Evolutionary conservation across 192 early-diverging fungal genomes (phyloP), one percentile per base, ranked within the genome.

Genomic region (Lunasporangiospora selenospora): DNA sequence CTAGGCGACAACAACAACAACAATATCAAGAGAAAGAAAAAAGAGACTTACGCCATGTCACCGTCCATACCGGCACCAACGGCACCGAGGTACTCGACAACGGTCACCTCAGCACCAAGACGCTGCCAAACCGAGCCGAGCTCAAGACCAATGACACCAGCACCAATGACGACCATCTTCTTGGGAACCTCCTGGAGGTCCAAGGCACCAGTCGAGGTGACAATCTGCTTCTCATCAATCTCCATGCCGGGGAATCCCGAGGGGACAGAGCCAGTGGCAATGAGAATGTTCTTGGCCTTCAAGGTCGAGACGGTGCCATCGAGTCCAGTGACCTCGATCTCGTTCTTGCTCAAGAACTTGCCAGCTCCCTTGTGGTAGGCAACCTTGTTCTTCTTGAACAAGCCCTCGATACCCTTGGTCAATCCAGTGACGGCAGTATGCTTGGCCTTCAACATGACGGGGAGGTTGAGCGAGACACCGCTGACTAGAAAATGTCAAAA

Each of bases 371-470:
- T 96, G 73, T 92, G 69, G 85, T 97, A 99, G 65, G 92, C 93
- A 46, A 96, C 96, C 80, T 92, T 91, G 85, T 99, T 95, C 86
- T 97, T 99, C 84, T 97, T 98, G 82, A 99, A 94, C 75, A 99
- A 83, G 50, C 84, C 80, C 79, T 96, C 97, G 44, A 98, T 89
- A 55, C 97, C 97, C 57, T 88, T 86, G 56, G 96, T 98, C 65
- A 99, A 85, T 6, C 87, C 85, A 44, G 80, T 84, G 52, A 99
- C 94, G 6, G 94, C 88, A 76, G 88, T 95, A 24, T 93, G 80
- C 86, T 98, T 96, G 59, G 89, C 88, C 75, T 95, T 91, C 81
- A 98, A 81, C 89, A 99, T 93, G 57, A 89, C 82, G 18, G 59
- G 67, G 34, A 99, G 86, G 88, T 99, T 93, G 52, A 97, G 66